phyloP scores from a whole-genome alignment of 2,329 filamentous ascomycete genomes.

The Colletotrichum magnum region DNA sequence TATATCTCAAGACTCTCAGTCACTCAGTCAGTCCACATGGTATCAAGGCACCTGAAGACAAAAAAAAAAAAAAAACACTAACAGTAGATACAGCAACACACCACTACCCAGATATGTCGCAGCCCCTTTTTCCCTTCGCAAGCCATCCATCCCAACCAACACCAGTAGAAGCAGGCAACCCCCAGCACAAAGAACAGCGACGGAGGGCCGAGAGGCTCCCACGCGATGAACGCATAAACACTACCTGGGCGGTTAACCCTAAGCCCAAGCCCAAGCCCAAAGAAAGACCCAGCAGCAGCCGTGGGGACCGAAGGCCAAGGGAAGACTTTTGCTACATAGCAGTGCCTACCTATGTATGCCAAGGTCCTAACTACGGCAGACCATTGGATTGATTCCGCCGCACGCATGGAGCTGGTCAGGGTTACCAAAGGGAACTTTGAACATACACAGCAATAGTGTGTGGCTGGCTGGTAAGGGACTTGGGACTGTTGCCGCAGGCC shows the following conservation, averaged over 20 bases:
- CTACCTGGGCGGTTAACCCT: conserved; percentile 34
- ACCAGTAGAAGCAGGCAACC: not conserved
- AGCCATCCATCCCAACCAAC: conserved; percentile 3
- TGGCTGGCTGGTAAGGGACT: conserved; percentile 17
- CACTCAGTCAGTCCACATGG: no score
- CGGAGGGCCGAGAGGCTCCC: not conserved
- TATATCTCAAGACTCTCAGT: no score
- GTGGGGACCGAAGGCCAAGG: not conserved
- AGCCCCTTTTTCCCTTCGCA: not conserved
- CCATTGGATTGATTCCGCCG: no score
- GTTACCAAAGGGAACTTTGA: not conserved
- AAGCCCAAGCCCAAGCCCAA: conserved; percentile 8
- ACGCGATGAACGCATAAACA: conserved; percentile 25
- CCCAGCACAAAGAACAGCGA: not conserved
- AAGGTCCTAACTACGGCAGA: not conserved
- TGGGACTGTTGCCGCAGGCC: conserved; percentile 21
- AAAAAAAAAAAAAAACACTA: no score
- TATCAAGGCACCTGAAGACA: no score
- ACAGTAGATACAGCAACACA: no score
- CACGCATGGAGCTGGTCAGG: not conserved
- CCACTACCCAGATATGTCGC: not conserved
- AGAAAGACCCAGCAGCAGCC: no score
- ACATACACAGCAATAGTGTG: not conserved
- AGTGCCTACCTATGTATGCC: not conserved
- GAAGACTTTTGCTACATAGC: not conserved